Base-by-base conservation (phyloP, 768 basidiomycete genomes). In the Phanerodontia chrysosporium region DNA sequence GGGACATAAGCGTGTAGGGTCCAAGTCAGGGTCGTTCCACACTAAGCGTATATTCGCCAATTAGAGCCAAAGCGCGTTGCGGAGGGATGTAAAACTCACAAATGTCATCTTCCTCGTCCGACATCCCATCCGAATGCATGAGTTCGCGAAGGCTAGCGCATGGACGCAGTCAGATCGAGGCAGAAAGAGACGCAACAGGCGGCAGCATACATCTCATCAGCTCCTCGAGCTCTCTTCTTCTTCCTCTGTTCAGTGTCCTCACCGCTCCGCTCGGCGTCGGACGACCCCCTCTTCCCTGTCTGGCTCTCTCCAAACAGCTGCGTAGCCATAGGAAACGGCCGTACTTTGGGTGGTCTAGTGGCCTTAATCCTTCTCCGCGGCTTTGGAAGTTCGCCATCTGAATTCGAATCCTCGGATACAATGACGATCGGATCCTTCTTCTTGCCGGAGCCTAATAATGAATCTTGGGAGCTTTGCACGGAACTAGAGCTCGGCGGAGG, bases 1-100 rank as follows among this genome's bases (percentile, higher is more conserved):
- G 0, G 92, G 90, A 66, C 92, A 94, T 2, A 92, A 72, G 1
- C 77, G 85, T 6, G 75, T 77, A 12, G 90, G 90, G 63, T 93
- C 90, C 6, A 77, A 73, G 21, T 69, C 63, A 2, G 80, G 74
- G 35, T 78, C 76, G 27, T 83, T 69, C 10, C 82, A 80, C 45
- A 86, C 85, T 88, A 12, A 16, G 24, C 42, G 16, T 28, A 13
- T 25, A 54, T 25, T 46, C n/a, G 6, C 32, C 12, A 8, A 16
- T 21, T 25, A 45, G 24, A 45, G 29, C 21, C 14, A 16, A 1
- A 29, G 14, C 10, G 3, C n/a, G 3, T 8, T 14, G 4, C 35
- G 36, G 22, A 28, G 35, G 25, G 5, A 12, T 24, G 3, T 13
- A 9, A 57, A 55, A 57, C 45, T 63, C 62, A 57, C 46, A 64